Evolutionary conservation across 2,329 filamentous ascomycete genomes (phyloP), one percentile per base, ranked within the genome.

Genomic region (Diaporthe capsici): DNA sequence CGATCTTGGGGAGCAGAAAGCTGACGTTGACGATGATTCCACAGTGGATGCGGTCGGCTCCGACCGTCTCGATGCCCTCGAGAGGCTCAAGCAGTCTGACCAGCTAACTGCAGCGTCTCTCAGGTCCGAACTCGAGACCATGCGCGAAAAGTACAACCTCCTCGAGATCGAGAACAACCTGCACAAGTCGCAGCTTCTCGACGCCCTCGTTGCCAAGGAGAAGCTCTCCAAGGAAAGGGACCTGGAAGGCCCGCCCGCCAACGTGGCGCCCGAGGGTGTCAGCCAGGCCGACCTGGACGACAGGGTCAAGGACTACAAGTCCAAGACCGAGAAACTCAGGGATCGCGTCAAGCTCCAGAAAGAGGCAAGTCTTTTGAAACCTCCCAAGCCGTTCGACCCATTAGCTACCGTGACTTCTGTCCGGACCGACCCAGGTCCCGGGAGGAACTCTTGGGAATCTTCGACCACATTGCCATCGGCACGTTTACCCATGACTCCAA

Each of bases 201-300:
- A 90, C 55, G 88, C 90, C 60, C 85, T 92, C 25, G 85, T 92
- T 61, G 87, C 88, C 77, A 92, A 92, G 81, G 90, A 92, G 76
- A 88, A 89, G 81, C 84, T 92, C 72, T 87, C 89, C 73, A 89
- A 90, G 81, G 86, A 90, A 75, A 83, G 87, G 49, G 89, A 90
- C 77, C 22, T 61, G 25, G 86, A 87, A 68, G 82, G 82, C 71
- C 82, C 82, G 73, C 78, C 80, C 28, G 81, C 83, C 47, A 82
- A 79, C 78, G 83, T 77, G 71, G 83, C 80, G 78, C 79, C 75
- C 72, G 71, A 73, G 47, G 71, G 71, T 28, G 80, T 79, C 70
- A 82, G 81, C 75, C 84, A 78, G 83, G 72, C 82, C 83, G 74
- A 77, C 77, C 47, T 81, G 79, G 77, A 79, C 6, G 85, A 86